These are phyloP conservation scores for Fonsecaea pugnacius DNA, from an alignment of 2,329 filamentous ascomycete genomes.

Conservation along the genomic window DNA sequence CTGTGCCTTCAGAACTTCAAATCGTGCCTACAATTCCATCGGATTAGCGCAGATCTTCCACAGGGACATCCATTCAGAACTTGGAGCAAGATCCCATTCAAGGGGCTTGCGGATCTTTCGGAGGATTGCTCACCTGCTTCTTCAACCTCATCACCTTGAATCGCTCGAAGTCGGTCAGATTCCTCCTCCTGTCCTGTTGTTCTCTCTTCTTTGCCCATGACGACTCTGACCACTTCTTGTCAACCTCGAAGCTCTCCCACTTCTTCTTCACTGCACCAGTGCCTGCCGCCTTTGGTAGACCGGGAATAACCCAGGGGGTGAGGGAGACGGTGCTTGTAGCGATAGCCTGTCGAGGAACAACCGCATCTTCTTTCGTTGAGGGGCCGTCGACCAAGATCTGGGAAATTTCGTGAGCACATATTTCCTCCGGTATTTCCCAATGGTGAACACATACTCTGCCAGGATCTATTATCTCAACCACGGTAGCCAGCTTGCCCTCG, in stretches of 20 bases:
- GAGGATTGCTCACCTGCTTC: slow-evolving; percentile 77
- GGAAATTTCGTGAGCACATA: slow-evolving; percentile 2
- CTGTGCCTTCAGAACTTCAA: slow-evolving; percentile 95
- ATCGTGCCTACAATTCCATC: slow-evolving; percentile 65
- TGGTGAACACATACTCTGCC: slow-evolving; percentile 82
- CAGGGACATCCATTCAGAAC: neutral
- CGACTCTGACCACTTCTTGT: slow-evolving; percentile 89
- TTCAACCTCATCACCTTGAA: slow-evolving; percentile 99
- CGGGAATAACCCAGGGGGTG: slow-evolving; percentile 84
- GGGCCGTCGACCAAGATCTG: slow-evolving; percentile 97
- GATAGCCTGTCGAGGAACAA: slow-evolving; percentile 84
- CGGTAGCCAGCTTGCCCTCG: slow-evolving; percentile 84
- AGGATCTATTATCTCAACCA: slow-evolving; percentile 99
- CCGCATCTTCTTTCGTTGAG: slow-evolving; percentile 75
- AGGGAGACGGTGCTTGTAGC: slow-evolving; percentile 82
- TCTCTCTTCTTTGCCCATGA: slow-evolving; percentile 93
- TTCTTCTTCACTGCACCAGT: slow-evolving; percentile 79
- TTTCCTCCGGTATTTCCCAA: slow-evolving; percentile 12
- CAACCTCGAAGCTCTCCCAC: slow-evolving; percentile 91
- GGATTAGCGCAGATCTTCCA: slow-evolving; percentile 5
- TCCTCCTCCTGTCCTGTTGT: slow-evolving; percentile 82
- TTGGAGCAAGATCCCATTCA: neutral
- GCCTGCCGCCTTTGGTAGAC: slow-evolving; percentile 83
- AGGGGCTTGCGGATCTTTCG: neutral
- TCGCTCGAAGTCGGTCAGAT: slow-evolving; percentile 96